A percentile compares a stretch with the other conserved stretches of the same genome.
phyloP scores from a whole-genome alignment of 768 basidiomycete species.

The Daedaleopsis sinensis region DNA sequence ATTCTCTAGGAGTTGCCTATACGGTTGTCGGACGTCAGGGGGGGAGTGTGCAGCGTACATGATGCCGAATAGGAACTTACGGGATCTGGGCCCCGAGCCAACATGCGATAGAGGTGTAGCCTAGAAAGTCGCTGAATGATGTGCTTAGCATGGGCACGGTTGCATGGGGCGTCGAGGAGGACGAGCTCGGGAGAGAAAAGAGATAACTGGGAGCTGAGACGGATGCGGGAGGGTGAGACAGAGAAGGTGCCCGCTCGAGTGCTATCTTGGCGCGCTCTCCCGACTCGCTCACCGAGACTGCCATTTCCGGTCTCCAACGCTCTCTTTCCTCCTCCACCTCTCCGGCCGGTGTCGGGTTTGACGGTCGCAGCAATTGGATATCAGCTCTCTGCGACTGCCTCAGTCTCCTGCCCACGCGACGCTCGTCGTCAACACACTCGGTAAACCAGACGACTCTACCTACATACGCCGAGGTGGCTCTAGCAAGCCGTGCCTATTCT shows the following conservation, averaged over 20 bases:
- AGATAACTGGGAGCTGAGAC: conserved; percentile 5
- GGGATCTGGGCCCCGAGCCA: conserved; percentile 92
- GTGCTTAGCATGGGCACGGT: conserved; percentile 28
- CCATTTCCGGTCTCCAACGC: background rate
- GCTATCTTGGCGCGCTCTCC: background rate
- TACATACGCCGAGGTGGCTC: too few relatives aligned
- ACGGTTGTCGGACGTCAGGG: conserved; percentile 9
- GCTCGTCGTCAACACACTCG: background rate
- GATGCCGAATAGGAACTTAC: conserved; percentile 49
- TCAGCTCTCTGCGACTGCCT: background rate
- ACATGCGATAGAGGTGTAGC: conserved; percentile 70
- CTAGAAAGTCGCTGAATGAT: conserved; percentile 62
- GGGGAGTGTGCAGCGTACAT: background rate
- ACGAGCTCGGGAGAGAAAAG: background rate
- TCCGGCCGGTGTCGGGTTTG: background rate
- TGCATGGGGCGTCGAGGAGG: conserved; percentile 17
- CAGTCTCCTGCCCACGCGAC: background rate
- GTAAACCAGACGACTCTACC: background rate
- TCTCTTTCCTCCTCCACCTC: background rate
- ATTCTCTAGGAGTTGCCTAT: conserved; percentile 90
- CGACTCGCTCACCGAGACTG: background rate
- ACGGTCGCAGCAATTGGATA: background rate
- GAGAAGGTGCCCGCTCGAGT: background rate
- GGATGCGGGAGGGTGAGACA: background rate
- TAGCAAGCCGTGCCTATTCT: background rate